phyloP scores from a whole-genome alignment of 306 rosid genomes.

The Cucumis cinereus region DNA sequence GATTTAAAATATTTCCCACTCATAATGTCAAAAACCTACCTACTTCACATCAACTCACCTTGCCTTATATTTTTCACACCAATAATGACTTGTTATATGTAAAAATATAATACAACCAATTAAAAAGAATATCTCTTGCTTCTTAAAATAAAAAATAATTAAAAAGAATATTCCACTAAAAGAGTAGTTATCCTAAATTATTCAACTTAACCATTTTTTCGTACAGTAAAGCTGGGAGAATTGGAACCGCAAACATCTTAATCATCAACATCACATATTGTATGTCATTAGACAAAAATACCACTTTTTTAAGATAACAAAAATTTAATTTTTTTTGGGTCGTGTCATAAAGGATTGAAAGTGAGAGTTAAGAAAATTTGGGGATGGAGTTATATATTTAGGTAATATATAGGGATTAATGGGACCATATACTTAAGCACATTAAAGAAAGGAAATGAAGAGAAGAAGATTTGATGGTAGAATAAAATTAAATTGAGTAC shows the following conservation, averaged over 20 bases:
- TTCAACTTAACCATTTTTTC: no score
- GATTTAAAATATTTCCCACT: not conserved
- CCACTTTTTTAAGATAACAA: no score
- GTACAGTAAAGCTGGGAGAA: no score
- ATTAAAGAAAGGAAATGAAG: no score
- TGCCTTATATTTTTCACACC: not conserved
- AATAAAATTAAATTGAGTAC: not conserved
- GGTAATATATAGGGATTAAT: not conserved
- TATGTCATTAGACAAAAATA: no score
- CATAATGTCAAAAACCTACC: not conserved
- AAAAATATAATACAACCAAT: not conserved
- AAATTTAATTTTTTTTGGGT: no score
- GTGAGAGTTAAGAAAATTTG: not conserved
- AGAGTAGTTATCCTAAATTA: not conserved
- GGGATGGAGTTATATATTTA: not conserved
- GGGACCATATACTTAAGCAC: no score
- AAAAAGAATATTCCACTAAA: no score
- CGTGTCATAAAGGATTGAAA: not conserved
- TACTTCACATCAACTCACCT: not conserved
- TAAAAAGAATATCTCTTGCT: not conserved
- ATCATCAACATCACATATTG: no score
- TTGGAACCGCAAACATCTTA: no score
- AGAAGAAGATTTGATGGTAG: not conserved
- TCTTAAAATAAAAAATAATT: no score
- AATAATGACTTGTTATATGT: not conserved